Conservation (phyloP, 352 stramenopile species). For the Phytophthora tubulina region DNA sequence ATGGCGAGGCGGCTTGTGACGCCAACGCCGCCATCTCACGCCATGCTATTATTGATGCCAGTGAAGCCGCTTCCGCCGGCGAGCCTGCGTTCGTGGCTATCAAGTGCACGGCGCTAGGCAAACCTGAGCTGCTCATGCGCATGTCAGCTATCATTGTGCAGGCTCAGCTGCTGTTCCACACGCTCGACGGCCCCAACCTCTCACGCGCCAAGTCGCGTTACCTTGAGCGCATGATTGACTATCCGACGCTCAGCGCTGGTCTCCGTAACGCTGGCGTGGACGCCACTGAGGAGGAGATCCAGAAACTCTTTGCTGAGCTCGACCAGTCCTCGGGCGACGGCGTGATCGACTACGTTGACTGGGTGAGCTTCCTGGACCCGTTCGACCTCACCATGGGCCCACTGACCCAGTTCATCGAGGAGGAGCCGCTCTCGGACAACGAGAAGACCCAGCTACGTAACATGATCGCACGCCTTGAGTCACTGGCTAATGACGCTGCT, state of each 20-base stretch:
- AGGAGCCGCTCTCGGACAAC: slow-evolving; percentile 78
- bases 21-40: slow-evolving; percentile 89
- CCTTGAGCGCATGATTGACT: slow-evolving; percentile 84
- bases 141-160: slow-evolving; percentile 95
- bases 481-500: slow-evolving; percentile 74
- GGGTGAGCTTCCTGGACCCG: slow-evolving; percentile 93
- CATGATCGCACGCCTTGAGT: slow-evolving; percentile 89
- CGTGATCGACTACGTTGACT: slow-evolving; percentile 96
- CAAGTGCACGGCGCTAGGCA: slow-evolving; percentile 97
- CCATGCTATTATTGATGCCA: slow-evolving; percentile 83
- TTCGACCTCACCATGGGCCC: slow-evolving; percentile 91
- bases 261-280: slow-evolving; percentile 75
- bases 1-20: slow-evolving; percentile 95
- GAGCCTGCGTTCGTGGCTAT: slow-evolving; percentile 95
- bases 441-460: slow-evolving; percentile 93
- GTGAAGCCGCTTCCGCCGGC: slow-evolving; percentile 42
- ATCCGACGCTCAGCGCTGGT: slow-evolving; percentile 74
- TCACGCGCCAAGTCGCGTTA: slow-evolving; percentile 86
- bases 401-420: slow-evolving; percentile 89
- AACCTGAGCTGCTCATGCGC: slow-evolving; percentile 96
- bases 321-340: slow-evolving; percentile 74
- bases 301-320: slow-evolving; percentile 72
- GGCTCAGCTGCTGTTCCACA: slow-evolving; percentile 91
- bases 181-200: slow-evolving; percentile 90
- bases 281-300: slow-evolving; percentile 70